These are phyloP conservation scores for Scolecobasidium constrictum DNA, from an alignment of 2,329 filamentous ascomycete genomes.

Conservation along the genomic window DNA sequence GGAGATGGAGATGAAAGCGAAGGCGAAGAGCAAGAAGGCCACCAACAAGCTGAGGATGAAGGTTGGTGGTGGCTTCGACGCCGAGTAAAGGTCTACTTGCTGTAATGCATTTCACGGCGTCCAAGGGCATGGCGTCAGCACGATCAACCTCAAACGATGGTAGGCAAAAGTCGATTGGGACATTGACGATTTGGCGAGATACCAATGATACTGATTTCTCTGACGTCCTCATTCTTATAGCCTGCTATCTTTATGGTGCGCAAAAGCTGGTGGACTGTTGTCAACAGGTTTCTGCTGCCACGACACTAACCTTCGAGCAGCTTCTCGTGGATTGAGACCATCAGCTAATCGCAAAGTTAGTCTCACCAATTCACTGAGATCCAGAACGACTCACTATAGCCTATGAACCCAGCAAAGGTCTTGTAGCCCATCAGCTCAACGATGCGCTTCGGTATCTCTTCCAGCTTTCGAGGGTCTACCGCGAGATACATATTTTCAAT, in stretches of 20 bases:
- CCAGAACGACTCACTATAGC: conserved; percentile 16
- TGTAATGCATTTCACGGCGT: conserved; percentile 3
- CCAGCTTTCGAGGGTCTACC: conserved; percentile 21
- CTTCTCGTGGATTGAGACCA: conserved; percentile 8
- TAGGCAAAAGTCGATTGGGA: too few relatives aligned
- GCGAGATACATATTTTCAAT: conserved; percentile 23
- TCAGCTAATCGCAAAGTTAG: neutral
- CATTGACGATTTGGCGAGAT: neutral
- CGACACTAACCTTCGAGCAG: conserved; percentile 7
- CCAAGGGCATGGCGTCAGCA: too few relatives aligned
- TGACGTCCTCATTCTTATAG: conserved; percentile 1
- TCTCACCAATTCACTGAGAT: neutral
- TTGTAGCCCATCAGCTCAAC: conserved; percentile 26
- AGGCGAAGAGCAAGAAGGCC: conserved; percentile 16
- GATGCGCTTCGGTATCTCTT: conserved; percentile 18
- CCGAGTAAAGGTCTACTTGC: conserved; percentile 9
- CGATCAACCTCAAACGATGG: too few relatives aligned
- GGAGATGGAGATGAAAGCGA: conserved; percentile 27
- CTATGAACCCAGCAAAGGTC: conserved; percentile 21
- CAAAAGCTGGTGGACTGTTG: conserved; percentile 4
- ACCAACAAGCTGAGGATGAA: conserved; percentile 38
- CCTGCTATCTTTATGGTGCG: conserved; percentile 6
- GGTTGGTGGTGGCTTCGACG: conserved; percentile 34
- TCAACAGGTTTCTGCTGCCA: conserved; percentile 10
- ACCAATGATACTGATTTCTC: neutral